Evolutionary conservation across 805 yeast species (phyloP).

Genomic region (Lipomyces sp.): DNA sequence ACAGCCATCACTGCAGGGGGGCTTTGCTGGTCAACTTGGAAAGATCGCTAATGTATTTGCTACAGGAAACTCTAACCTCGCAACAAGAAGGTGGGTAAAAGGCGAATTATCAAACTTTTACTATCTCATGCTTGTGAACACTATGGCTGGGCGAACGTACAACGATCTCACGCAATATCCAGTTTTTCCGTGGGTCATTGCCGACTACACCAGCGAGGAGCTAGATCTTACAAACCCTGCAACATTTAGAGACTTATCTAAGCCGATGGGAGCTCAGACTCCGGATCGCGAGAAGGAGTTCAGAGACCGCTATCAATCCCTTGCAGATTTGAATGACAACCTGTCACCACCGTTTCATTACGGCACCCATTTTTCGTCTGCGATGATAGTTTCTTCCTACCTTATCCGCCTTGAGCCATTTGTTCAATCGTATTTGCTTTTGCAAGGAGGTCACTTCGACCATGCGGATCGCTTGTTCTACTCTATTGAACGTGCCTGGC

Average conservation of each 20-base stretch:
- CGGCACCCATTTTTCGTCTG: constrained; percentile 92
- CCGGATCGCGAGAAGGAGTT: constrained; percentile 64
- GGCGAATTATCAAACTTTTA: constrained; percentile 85
- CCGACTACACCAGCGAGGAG: constrained; percentile 74
- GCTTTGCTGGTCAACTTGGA: constrained; percentile 47
- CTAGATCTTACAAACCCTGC: constrained; percentile 68
- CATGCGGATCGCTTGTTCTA: constrained; percentile 83
- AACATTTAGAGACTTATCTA: constrained; percentile 73
- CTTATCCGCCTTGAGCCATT: constrained; percentile 78
- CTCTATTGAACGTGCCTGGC: constrained; percentile 79
- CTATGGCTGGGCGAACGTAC: constrained; percentile 85
- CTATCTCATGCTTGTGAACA: constrained; percentile 77
- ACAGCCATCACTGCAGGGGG: constrained; percentile 36
- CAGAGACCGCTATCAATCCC: constrained; percentile 71
- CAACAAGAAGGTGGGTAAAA: constrained; percentile 71
- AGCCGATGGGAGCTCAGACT: constrained; percentile 92
- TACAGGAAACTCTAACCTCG: constrained; percentile 47
- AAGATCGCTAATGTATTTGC: constrained; percentile 56
- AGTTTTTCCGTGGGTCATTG: constrained; percentile 87
- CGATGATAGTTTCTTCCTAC: constrained; percentile 88
- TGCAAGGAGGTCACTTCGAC: constrained; percentile 89
- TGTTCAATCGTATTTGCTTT: constrained; percentile 72
- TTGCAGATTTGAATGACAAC: constrained; percentile 62
- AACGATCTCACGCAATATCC: constrained; percentile 91
- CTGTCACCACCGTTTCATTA: constrained; percentile 81